Evolutionary conservation across 768 basidiomycete species (phyloP), one percentile per base, ranked within the genome.

Genomic region (Leucogyrophana mollusca): DNA sequence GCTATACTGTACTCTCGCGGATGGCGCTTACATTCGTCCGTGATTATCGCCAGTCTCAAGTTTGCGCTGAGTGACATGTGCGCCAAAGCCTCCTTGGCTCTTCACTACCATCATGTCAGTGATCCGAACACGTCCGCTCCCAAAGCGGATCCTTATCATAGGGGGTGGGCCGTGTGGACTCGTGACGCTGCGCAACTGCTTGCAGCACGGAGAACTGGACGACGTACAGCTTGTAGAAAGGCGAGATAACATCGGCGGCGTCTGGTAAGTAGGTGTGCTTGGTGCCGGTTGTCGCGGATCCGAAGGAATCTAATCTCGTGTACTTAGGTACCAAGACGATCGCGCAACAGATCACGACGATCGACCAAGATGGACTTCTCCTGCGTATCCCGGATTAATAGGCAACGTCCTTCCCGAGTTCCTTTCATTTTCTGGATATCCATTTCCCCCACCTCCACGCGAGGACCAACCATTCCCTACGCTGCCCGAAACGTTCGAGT

Each of bases 371-470:
- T 79, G 77, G 78, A 64, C 70, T 0, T 73, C 75, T 6, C 73
- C 76, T 1, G 73, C 75, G 0, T 79, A 80, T 45, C 68, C 67
- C 16, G 70, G 61, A 4, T 55, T 79, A 41, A 69, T 80, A 32
- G 76, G 78, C 18, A 78, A 80, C 44, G 72, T 79, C 46, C 64
- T 77, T 3, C 73, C 78, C 0, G 70, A 76, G 35, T 61, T 62
- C 22, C 46, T 67, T 6, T 55, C 59, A 14, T 66, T 70, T 45
- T 67, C 67, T 13, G 52, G 52, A 17, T 7, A 45, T 17, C 59
- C 60, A 9, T 69, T 68, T 33, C 65, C 66, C 14, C 39, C 48
- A 4, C 61, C 59, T 4, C 33, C 52, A 3, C 49, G 52, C 17
- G 25, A 36, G 8, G 43, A 43, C 22, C 68, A 67, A 25, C 66